Evolutionary conservation across 768 basidiomycete species (phyloP).

Genomic region (Phanerochaete sordida): DNA sequence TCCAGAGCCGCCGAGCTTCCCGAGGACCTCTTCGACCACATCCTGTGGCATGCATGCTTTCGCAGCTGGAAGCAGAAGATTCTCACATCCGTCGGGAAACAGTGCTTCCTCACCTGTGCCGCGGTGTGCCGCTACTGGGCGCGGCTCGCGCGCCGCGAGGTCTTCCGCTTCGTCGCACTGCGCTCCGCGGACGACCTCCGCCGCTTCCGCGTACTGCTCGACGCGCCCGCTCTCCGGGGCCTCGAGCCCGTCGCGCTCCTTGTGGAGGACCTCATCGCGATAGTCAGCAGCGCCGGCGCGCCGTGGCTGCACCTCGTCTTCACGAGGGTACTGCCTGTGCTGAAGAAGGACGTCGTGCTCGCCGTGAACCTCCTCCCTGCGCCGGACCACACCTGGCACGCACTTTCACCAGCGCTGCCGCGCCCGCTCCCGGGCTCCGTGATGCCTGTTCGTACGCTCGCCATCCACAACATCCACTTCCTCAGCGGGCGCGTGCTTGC

Average conservation of each 20-base stretch:
- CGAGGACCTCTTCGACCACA: background rate
- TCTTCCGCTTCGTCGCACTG: background rate
- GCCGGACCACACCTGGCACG: background rate
- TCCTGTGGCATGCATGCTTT: background rate
- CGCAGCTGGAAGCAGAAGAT: too few relatives aligned
- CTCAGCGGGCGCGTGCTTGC: background rate
- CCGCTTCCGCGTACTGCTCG: background rate
- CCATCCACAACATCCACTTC: background rate
- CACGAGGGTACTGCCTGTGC: too few relatives aligned
- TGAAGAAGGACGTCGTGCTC: background rate
- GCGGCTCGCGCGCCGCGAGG: background rate
- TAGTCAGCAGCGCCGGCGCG: background rate
- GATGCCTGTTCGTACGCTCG: background rate
- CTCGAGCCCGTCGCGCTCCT: background rate
- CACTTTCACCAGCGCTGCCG: background rate
- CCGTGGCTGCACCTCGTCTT: constrained; percentile 1
- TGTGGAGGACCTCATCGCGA: background rate
- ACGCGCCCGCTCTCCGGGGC: background rate
- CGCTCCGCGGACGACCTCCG: background rate
- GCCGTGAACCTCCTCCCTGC: background rate
- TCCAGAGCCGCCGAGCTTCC: background rate
- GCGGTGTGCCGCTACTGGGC: constrained; percentile 4
- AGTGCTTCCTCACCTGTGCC: background rate
- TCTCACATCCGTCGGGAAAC: background rate
- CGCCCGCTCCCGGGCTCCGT: background rate